Base-by-base conservation (phyloP, 257 asterid genomes). In the Scutellaria baicalensis region DNA sequence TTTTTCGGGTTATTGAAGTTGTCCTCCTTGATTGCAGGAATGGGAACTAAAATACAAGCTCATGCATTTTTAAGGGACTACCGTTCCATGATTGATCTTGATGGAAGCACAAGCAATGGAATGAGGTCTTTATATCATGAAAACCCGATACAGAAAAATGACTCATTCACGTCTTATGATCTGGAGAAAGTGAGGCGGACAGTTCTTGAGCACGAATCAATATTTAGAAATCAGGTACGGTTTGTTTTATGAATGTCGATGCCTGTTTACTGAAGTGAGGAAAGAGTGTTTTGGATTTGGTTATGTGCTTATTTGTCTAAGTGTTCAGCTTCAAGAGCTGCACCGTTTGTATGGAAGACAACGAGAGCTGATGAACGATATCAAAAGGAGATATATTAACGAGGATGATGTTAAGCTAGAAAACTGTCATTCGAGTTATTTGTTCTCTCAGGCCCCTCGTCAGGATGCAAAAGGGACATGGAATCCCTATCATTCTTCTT, bases 281-380 rank as follows among this genome's bases (percentile, higher is more conserved):
- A 52, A 56, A 6, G 21, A 12, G 13, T 6, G 17, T 38, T 18
- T 51, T 52, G 9, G 56, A 51, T 13, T 49, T 61, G 6, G 35
- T 21, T n/a, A 5, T 42, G 45, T 54, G 20, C 42, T 45, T 20
- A 42, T 57, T 70, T 2, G 38, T 42, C n/a, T 42, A 14, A n/a
- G 55, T 73, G 63, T 64, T 68, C 88, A 91, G 97, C 82, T 85
- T 71, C 91, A 71, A 75, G 97, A 91, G 73, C 91, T 91, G 77
- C 97, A 91, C 83, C 93, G 93, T 43, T 79, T 91, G 39, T 87
- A 86, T 66, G 78, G 79, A 69, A 84, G 85, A 50, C 97, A 91
- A 56, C 80, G 59, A 56, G 93, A 87, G 77, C 84, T 91, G 79
- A 87, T 85, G 95, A 80, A 69, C 17, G 87, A 78, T 61, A 68